phyloP scores from a whole-genome alignment of 2,329 filamentous ascomycete species.

The Sodiomyces alkalinus region DNA sequence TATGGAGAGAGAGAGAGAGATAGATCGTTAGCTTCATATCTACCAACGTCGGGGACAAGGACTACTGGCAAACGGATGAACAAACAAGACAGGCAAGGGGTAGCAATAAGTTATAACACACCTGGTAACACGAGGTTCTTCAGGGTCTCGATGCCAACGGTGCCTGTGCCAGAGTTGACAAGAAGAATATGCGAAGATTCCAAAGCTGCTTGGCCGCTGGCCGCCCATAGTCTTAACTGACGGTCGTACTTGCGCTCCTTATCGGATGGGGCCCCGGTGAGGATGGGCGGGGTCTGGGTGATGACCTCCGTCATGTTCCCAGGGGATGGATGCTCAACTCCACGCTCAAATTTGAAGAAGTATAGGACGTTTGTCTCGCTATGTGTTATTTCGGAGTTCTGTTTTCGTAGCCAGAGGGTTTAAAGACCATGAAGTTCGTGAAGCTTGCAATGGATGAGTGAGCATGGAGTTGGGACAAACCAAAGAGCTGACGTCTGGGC shows the following conservation, averaged over 20 bases:
- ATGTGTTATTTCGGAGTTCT: too few relatives aligned
- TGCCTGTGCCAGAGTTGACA: constrained; percentile 74
- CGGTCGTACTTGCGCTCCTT: constrained; percentile 78
- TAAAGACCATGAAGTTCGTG: too few relatives aligned
- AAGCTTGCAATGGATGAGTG: too few relatives aligned
- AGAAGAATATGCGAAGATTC: constrained; percentile 87
- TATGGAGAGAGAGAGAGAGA: neutral
- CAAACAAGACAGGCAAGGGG: too few relatives aligned
- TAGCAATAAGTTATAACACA: constrained; percentile 16
- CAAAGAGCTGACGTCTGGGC: too few relatives aligned
- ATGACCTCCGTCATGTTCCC: constrained; percentile 31
- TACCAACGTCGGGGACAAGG: neutral
- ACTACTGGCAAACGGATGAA: too few relatives aligned
- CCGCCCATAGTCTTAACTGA: constrained; percentile 89
- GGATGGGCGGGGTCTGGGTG: constrained; percentile 29
- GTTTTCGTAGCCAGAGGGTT: too few relatives aligned
- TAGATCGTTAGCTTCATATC: neutral
- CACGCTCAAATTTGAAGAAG: too few relatives aligned
- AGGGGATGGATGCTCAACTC: too few relatives aligned
- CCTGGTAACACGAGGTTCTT: constrained; percentile 95
- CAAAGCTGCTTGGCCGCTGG: constrained; percentile 75
- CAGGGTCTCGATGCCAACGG: constrained; percentile 76
- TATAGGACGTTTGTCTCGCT: too few relatives aligned
- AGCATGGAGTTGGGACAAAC: too few relatives aligned
- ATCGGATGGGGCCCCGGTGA: constrained; percentile 39